Evolutionary conservation across 148 eudicot species (phyloP).

Genomic region (Chenopodium quinoa): DNA sequence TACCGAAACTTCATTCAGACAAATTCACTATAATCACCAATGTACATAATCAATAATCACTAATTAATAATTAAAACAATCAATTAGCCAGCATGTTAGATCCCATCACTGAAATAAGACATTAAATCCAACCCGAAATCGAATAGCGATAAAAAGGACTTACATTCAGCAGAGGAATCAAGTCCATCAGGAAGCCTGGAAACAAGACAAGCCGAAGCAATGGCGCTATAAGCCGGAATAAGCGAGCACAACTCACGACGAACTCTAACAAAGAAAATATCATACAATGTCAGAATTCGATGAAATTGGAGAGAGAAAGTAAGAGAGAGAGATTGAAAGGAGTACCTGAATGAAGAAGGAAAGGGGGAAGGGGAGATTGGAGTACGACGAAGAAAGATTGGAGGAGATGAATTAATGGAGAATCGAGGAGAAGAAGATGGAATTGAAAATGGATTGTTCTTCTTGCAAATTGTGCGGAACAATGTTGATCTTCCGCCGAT

Average conservation of each 20-base stretch:
- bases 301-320: neutral
- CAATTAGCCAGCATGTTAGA: neutral
- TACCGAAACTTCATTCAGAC: neutral
- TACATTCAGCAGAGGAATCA: slow-evolving; percentile 7
- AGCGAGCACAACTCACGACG: slow-evolving; percentile 20
- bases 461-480: neutral
- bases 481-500: slow-evolving; percentile 13
- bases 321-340: neutral
- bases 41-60: neutral
- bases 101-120: neutral
- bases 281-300: neutral
- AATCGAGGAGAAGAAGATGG: neutral
- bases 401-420: neutral
- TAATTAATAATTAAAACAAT: neutral
- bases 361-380: slow-evolving; percentile 8
- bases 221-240: slow-evolving; percentile 12
- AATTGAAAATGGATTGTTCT: neutral
- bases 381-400: neutral
- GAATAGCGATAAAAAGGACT: neutral
- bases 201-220: slow-evolving; percentile 24
- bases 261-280: slow-evolving; percentile 5
- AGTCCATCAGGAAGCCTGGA: slow-evolving; percentile 22
- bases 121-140: neutral
- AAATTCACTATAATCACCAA: neutral
- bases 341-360: slow-evolving; percentile 12